Evolutionary conservation across 2,329 filamentous ascomycete species (phyloP).

Genomic region (Pseudogymnoascus pannorum): DNA sequence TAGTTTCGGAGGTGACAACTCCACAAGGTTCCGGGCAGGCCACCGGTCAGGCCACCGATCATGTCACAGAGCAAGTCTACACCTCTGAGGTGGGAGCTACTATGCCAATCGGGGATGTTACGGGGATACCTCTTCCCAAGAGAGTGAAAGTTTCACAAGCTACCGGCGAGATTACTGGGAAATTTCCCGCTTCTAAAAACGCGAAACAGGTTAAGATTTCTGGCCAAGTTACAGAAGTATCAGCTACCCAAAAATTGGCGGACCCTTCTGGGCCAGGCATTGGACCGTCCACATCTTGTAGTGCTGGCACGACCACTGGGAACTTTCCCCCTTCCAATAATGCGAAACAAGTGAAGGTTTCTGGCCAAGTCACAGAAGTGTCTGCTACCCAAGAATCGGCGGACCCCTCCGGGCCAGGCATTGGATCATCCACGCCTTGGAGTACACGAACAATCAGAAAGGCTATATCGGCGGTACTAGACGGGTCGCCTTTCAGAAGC

Average conservation of each 20-base stretch:
- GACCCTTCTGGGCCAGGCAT: too few species aligned
- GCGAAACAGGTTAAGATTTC: background rate
- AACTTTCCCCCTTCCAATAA: background rate
- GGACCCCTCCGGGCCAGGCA: background rate
- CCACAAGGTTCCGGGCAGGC: background rate
- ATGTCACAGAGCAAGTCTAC: background rate
- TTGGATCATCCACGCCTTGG: background rate
- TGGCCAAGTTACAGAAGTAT: background rate
- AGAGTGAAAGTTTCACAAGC: background rate
- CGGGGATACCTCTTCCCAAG: background rate
- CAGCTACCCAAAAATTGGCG: background rate
- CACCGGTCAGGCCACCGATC: background rate
- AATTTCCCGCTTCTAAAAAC: background rate
- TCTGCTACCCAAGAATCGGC: background rate
- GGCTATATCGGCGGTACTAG: background rate
- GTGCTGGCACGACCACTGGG: background rate
- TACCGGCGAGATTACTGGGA: background rate
- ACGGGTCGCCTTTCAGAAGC: background rate
- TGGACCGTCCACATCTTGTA: too few species aligned
- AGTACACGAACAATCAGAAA: background rate
- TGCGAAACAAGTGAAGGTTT: background rate
- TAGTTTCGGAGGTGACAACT: background rate
- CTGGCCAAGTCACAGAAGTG: background rate
- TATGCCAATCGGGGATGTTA: background rate
- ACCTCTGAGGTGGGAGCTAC: background rate